Evolutionary conservation across 805 yeast genomes (phyloP).

Genomic region (Zygosaccharomyces kombuchaensis): DNA sequence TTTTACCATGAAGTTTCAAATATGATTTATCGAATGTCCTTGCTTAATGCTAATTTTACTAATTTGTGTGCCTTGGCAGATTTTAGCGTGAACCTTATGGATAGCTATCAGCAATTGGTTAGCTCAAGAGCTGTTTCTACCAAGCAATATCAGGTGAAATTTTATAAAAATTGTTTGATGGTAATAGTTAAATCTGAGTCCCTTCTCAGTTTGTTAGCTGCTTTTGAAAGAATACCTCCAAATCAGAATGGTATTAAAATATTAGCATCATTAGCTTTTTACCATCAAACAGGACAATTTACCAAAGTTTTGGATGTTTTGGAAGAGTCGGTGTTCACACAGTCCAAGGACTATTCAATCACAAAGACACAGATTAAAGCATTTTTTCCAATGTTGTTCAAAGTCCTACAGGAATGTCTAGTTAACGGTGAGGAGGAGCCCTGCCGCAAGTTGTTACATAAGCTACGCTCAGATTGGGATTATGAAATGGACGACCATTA

Average conservation of each 20-base stretch:
- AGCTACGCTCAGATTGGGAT: conserved; percentile 9
- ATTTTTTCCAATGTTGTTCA: conserved; percentile 9
- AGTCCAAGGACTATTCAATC: not conserved
- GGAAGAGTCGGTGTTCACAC: not conserved
- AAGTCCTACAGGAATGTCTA: conserved; percentile 9
- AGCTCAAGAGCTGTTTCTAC: conserved; percentile 7
- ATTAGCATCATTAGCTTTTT: conserved; percentile 19
- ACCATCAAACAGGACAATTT: conserved; percentile 22
- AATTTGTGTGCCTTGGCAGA: conserved; percentile 19
- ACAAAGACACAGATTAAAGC: conserved; percentile 4
- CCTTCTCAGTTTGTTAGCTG: conserved; percentile 6
- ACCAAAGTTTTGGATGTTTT: conserved; percentile 15
- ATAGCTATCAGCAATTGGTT: conserved; percentile 10
- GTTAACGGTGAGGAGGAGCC: conserved; percentile 6
- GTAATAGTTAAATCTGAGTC: conserved; percentile 21
- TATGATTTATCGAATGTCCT: conserved; percentile 23
- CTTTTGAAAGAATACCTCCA: conserved; percentile 6
- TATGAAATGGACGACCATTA: conserved; percentile 16
- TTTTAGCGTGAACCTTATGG: conserved; percentile 19
- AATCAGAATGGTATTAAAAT: conserved; percentile 3
- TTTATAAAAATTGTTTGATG: conserved; percentile 17
- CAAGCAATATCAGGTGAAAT: conserved; percentile 9
- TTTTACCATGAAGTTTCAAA: conserved; percentile 26
- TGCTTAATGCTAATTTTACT: conserved; percentile 3
- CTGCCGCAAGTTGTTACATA: conserved; percentile 5